Base-by-base conservation (phyloP, 169 alveolate species). In the Miamiensis avidus region DNA sequence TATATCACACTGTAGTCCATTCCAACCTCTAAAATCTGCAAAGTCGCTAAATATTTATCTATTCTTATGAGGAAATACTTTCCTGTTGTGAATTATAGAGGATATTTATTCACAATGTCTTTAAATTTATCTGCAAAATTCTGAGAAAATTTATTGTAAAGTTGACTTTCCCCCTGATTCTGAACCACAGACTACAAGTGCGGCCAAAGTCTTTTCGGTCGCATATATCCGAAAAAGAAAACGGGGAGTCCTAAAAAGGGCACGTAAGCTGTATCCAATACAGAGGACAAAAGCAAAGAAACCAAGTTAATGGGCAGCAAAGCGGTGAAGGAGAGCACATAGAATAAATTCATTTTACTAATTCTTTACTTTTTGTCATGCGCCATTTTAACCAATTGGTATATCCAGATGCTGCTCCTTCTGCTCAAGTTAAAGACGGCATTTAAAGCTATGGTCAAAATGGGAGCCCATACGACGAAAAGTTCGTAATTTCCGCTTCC, bases 121-220 rank as follows among this genome's bases (percentile, higher is more conserved):
- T 74, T 29, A 25, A 79, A 65, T 34, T 33, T 34, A 0, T 65
- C 31, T 64, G 34, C 26, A 1, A 79, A 65, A 65, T 79, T 79
- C 25, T 79, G 27, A 15, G 73, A 28, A 31, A 79, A 79, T 72
- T 79, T 79, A 29, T 79, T 29, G 64, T 79, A 79, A 0, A 79
- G 4, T 0, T 29, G 29, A 65, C 77, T 65, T 79, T 79, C 84
- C 29, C 76, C 76, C 29, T 75, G 27, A 26, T 29, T 49, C 49
- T 65, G 29, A 0, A 49, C 25, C 27, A 65, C 74, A 34, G 32
- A 29, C 15, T 65, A 49, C 15, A 79, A 33, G 29, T 31, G 31
- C n/a, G 74, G 77, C 84, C 84, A 79, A 27, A 79, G 29, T 79
- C 84, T 79, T 79, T 79, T 79, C 26, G 84, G 84, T 34, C 84